Base-by-base conservation (phyloP, 140 eudicot species). In the Ambrosia hybrid region DNA sequence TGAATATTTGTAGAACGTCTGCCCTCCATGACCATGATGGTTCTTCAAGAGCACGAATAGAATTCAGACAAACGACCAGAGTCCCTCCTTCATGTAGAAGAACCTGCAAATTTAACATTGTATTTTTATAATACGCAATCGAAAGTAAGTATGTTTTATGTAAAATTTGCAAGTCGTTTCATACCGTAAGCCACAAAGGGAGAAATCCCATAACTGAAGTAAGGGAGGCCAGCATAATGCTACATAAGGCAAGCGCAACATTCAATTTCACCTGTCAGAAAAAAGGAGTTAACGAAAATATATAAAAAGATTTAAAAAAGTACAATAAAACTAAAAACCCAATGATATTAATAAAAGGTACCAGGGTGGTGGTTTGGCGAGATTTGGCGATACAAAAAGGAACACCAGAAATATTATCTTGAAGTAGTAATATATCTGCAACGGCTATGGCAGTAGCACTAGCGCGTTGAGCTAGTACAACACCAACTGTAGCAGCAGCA, bases 381-480 rank as follows among this genome's bases (percentile, higher is more conserved):
- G 99, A 80, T 79, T 94, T 94, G 8, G 96, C 91, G n/a, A 94
- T 80, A 75, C 91, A 90, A 73, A 94, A 94, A 0, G 97, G 99
- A 75, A 94, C 99, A 16, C 96, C 96, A 4, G 96, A 88, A 57
- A 94, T 90, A 79, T 90, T 90, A 79, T 94, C 91, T 62, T 90
- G 99, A 43, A 94, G 87, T 72, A 94, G 79, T 71, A 94, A 85
- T n/a, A 90, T 86, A 81, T 94, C 99, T 3, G 99, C 97, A 36
- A 94, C 99, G 65, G 97, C 99, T 52, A 94, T 88, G 49, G 99
- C 99, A 76, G 99, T 84, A 72, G 99, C 99, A 75, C 97, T 90
- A 38, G 99, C 99, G 57, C 99, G 99, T 74, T 88, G 97, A 16
- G 99, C 99, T 26, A 94, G 83, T 33, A 94, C 99, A 74, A 90